Percentiles rank a stretch among this genome's conserved stretches.
phyloP scores from a whole-genome alignment of 495 filamentous ascomycete genomes.

The Tuber brumale region DNA sequence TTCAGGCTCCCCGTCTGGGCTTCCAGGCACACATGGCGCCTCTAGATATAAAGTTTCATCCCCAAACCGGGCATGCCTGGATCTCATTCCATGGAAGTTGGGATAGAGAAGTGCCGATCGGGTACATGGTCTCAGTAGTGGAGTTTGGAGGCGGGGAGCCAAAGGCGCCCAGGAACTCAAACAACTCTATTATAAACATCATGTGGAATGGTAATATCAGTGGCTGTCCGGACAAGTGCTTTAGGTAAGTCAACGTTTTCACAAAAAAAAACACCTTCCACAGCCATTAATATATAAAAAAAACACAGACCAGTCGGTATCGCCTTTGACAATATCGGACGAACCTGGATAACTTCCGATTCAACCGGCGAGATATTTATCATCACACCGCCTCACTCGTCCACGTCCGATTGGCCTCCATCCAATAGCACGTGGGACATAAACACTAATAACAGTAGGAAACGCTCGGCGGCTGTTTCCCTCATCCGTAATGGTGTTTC shows the following conservation, averaged over 20 bases:
- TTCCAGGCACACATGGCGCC: constrained; percentile 59
- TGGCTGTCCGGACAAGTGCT: constrained; percentile 49
- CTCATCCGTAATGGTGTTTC: not conserved
- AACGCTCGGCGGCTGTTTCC: not conserved
- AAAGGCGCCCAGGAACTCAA: constrained; percentile 44
- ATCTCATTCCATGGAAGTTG: constrained; percentile 54
- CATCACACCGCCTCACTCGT: constrained; percentile 20
- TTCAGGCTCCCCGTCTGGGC: constrained; percentile 48
- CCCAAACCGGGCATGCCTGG: constrained; percentile 45
- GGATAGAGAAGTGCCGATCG: constrained; percentile 51
- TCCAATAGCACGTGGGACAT: not conserved
- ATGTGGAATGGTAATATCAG: constrained; percentile 48
- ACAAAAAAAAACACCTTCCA: not conserved
- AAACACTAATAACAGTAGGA: not conserved
- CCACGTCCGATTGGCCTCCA: not conserved
- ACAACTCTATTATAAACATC: constrained; percentile 47
- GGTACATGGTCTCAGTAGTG: constrained; percentile 53
- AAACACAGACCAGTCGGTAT: constrained; percentile 43
- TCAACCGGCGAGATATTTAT: constrained; percentile 45
- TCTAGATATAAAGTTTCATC: constrained; percentile 55
- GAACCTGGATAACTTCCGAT: constrained; percentile 44
- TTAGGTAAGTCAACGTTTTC: constrained; percentile 38
- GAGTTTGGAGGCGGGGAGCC: constrained; percentile 47
- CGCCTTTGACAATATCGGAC: constrained; percentile 43
- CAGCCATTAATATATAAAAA: not conserved